Conservation (phyloP, 352 stramenopile genomes). For the Pythium aristosporum region DNA sequence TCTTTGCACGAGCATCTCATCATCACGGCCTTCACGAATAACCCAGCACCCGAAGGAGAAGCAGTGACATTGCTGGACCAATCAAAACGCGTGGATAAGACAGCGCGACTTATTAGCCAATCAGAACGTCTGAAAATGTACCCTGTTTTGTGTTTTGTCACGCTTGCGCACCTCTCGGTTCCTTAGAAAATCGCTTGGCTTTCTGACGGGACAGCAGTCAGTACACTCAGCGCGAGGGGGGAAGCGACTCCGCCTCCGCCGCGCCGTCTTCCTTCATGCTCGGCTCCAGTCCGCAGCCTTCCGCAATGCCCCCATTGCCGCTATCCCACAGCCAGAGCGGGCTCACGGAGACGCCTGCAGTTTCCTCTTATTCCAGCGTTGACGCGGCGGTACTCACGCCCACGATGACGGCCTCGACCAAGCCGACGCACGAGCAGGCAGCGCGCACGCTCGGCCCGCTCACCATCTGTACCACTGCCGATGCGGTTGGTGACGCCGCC, state of each 20-base stretch:
- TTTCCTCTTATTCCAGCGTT: slow-evolving; percentile 2
- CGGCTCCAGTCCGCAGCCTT: slow-evolving; percentile 14
- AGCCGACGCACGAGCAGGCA: background rate
- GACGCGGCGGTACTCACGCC: background rate
- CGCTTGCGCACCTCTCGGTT: slow-evolving; percentile 8
- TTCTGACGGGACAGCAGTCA: slow-evolving; percentile 20
- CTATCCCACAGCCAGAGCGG: slow-evolving; percentile 22
- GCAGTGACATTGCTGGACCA: slow-evolving; percentile 12
- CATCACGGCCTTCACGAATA: slow-evolving; percentile 3
- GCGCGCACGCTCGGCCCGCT: slow-evolving; percentile 1
- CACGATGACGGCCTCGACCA: background rate
- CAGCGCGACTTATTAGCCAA: slow-evolving; percentile 1
- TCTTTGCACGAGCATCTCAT: slow-evolving; percentile 5
- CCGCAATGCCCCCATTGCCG: slow-evolving; percentile 18
- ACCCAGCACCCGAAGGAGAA: background rate
- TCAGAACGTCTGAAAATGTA: background rate
- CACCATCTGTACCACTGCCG: background rate
- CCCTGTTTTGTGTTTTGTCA: slow-evolving; percentile 16
- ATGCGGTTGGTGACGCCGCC: background rate
- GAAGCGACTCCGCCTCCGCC: background rate
- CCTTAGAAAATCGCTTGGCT: slow-evolving; percentile 29
- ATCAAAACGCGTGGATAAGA: slow-evolving; percentile 6
- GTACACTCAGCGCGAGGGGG: background rate
- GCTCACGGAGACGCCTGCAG: background rate
- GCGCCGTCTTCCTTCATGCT: slow-evolving; percentile 18